These are phyloP conservation scores for Chrysosporium queenslandicum DNA, from an alignment of 2,329 filamentous ascomycete species.

Conservation along the genomic window DNA sequence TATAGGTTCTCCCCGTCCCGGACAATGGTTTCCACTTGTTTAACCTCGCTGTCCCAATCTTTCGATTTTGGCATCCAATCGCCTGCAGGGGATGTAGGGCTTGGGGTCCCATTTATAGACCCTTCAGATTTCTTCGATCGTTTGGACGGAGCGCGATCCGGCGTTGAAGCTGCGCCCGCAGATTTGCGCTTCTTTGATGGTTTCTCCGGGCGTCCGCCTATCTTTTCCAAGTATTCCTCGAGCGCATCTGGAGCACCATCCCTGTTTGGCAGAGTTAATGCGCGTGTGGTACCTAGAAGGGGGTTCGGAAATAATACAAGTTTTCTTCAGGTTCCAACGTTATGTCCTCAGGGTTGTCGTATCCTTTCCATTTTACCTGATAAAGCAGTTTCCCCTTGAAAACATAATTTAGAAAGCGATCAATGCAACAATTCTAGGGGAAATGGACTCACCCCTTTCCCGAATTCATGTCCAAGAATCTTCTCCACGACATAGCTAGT, in stretches of 20 bases:
- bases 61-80: conserved; percentile 34
- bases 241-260: conserved; percentile 34
- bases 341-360: conserved; percentile 34
- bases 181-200: conserved; percentile 20
- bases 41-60: conserved; percentile 38
- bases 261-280: conserved; percentile 22
- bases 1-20: conserved; percentile 30
- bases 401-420: conserved; percentile 9
- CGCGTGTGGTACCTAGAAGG: not conserved
- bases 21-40: conserved; percentile 36
- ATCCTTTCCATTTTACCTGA: conserved; percentile 41
- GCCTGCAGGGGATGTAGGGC: conserved; percentile 19
- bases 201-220: conserved; percentile 34
- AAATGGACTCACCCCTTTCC: conserved; percentile 25
- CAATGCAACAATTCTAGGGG: conserved; percentile 4
- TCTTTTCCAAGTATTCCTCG: conserved; percentile 32
- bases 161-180: conserved; percentile 23
- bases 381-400: conserved; percentile 31
- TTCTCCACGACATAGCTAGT: conserved; percentile 35
- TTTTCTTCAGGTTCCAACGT: conserved; percentile 41
- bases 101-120: conserved; percentile 18
- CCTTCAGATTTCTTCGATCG: conserved; percentile 19
- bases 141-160: conserved; percentile 23
- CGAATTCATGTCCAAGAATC: conserved; percentile 31
- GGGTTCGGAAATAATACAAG: conserved; percentile 22